A percentile compares a stretch with the other conserved stretches of the same genome.
Conservation (phyloP, 2,329 filamentous ascomycete genomes). For the Aspergillus sojae region DNA sequence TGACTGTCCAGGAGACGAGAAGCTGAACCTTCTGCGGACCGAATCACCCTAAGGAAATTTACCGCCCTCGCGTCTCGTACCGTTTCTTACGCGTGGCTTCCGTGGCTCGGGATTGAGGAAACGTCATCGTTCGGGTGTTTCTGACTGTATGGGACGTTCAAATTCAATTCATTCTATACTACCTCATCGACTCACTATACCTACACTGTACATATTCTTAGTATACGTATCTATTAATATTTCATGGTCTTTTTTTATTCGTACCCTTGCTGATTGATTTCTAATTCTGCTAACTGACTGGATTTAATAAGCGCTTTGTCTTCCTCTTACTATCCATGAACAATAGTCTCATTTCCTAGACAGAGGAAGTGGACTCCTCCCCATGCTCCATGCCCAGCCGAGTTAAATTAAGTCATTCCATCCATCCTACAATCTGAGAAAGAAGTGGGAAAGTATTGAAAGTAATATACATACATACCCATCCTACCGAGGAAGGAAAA, state of each 20-base stretch:
- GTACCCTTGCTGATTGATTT: not conserved
- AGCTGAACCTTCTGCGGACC: constrained; percentile 11
- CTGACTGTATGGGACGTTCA: constrained; percentile 3
- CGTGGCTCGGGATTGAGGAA: not conserved
- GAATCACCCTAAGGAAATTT: constrained; percentile 4
- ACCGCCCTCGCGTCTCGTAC: constrained; percentile 10
- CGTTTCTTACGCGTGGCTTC: constrained; percentile 11
- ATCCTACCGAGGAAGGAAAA: not conserved
- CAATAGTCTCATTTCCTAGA: not conserved
- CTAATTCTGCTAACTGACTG: not conserved
- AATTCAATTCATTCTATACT: not conserved
- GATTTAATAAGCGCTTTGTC: not conserved
- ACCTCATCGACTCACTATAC: not conserved
- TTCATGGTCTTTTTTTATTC: not conserved
- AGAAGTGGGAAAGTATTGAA: not conserved
- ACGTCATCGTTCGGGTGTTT: not conserved
- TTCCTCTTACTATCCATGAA: not conserved
- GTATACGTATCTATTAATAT: not conserved
- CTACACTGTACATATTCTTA: not conserved
- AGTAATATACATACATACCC: not conserved
- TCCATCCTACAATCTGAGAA: not conserved
- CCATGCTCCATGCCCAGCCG: not conserved
- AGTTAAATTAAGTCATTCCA: not conserved
- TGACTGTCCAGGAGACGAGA: constrained; percentile 21
- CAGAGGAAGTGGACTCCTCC: not conserved